A percentile compares a stretch with the other conserved stretches of the same genome.
These are phyloP conservation scores for Vitis hybrid DNA, from an alignment of 177 flowering plant species.

Conservation along the genomic window DNA sequence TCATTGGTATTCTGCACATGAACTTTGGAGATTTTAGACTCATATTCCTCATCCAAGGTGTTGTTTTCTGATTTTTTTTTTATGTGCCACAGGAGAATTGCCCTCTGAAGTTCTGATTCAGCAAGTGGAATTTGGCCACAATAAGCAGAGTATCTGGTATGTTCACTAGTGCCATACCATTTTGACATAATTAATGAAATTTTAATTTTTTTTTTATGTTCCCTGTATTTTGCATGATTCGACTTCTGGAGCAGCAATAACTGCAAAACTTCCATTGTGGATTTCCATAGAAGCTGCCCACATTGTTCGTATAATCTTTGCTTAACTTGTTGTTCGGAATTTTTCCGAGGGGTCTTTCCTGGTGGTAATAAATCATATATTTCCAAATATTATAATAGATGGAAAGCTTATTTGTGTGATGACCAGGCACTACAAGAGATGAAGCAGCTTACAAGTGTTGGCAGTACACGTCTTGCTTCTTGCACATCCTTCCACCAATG, in stretches of 20 bases:
- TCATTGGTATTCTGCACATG: background rate
- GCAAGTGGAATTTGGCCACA: conserved; percentile 33
- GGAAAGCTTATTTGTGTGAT: conserved; percentile 21
- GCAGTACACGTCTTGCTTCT: conserved; percentile 9
- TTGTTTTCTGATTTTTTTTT: conserved; percentile 14
- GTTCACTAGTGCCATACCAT: conserved; percentile 10
- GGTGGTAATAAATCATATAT: conserved; percentile 17
- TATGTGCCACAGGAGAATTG: conserved; percentile 35
- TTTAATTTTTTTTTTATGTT: conserved; percentile 1
- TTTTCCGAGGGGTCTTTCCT: conserved; percentile 30
- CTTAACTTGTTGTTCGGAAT: conserved; percentile 63
- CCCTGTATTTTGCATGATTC: conserved; percentile 14
- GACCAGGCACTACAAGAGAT: conserved; percentile 12
- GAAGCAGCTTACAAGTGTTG: conserved; percentile 13
- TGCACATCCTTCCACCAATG: conserved; percentile 22
- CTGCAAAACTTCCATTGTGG: conserved; percentile 54
- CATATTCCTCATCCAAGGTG: background rate
- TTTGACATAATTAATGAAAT: background rate
- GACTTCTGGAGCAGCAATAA: conserved; percentile 47
- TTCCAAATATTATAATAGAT: conserved; percentile 21
- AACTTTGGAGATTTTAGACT: background rate
- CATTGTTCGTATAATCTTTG: conserved; percentile 70
- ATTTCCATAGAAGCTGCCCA: conserved; percentile 72
- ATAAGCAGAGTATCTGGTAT: conserved; percentile 53
- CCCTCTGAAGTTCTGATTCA: conserved; percentile 36